Percentiles rank a stretch among this genome's conserved stretches.
Conservation (phyloP, 139 green algal species). For the Tetradesmus obliquus region DNA sequence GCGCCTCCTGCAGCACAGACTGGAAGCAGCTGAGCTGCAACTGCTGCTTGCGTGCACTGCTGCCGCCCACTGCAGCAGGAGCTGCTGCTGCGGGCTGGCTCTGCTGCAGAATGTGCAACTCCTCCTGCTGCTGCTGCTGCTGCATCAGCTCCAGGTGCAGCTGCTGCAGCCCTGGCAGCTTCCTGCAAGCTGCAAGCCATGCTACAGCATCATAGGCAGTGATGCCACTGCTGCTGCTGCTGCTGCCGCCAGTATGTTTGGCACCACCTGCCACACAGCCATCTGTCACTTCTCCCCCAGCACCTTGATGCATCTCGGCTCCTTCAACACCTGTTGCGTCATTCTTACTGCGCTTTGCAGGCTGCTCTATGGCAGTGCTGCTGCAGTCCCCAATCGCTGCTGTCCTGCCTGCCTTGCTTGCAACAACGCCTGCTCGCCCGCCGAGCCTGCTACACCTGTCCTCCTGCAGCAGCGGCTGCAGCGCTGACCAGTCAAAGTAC, state of each 20-base stretch:
- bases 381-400: background rate
- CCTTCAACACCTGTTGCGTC: background rate
- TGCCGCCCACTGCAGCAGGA: background rate
- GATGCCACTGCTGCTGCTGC: background rate
- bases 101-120: background rate
- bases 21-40: background rate
- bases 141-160: background rate
- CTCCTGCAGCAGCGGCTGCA: background rate
- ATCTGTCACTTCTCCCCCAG: background rate
- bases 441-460: background rate
- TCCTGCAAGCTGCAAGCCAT: conserved; percentile 1
- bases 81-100: background rate
- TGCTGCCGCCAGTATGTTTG: background rate
- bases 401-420: background rate
- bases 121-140: background rate
- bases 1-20: background rate
- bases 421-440: background rate
- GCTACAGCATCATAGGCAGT: background rate
- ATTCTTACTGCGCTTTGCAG: background rate
- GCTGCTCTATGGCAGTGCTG: background rate
- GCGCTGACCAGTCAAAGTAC: conserved; percentile 29
- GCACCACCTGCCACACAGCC: background rate
- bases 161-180: background rate
- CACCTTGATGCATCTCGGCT: background rate
- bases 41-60: background rate